phyloP scores from a whole-genome alignment of 164 flowering plant species.

The Magnolia officinalis region DNA sequence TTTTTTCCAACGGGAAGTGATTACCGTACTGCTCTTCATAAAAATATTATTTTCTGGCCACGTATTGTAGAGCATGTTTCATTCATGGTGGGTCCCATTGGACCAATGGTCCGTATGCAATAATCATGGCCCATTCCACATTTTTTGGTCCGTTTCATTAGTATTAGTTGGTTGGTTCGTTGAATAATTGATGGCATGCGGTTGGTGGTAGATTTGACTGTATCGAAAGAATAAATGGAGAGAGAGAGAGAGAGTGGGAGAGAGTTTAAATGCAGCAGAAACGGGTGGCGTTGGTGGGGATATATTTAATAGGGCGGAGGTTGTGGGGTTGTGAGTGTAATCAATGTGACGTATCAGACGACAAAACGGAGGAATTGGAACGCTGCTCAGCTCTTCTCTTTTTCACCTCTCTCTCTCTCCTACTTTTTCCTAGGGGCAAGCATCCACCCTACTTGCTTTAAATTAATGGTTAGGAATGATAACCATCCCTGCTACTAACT shows the following conservation, averaged over 20 bases:
- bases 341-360: constrained; percentile 2
- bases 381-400: background rate
- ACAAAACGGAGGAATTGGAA: constrained; percentile 1
- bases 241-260: background rate
- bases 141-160: background rate
- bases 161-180: background rate
- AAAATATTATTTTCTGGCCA: no score
- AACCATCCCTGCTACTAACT: background rate
- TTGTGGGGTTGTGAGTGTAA: constrained; percentile 5
- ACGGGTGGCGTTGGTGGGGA: background rate
- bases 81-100: no score
- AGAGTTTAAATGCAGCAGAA: background rate
- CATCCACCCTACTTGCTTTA: background rate
- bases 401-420: background rate
- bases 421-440: background rate
- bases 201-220: background rate
- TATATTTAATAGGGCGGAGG: background rate
- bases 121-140: no score
- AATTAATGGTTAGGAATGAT: background rate
- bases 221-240: background rate
- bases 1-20: no score
- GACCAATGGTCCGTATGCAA: no score
- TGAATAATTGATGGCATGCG: background rate
- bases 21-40: no score
- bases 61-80: no score